phyloP scores from a whole-genome alignment of 2,329 filamentous ascomycete genomes.

The Ophiobolus disseminans region DNA sequence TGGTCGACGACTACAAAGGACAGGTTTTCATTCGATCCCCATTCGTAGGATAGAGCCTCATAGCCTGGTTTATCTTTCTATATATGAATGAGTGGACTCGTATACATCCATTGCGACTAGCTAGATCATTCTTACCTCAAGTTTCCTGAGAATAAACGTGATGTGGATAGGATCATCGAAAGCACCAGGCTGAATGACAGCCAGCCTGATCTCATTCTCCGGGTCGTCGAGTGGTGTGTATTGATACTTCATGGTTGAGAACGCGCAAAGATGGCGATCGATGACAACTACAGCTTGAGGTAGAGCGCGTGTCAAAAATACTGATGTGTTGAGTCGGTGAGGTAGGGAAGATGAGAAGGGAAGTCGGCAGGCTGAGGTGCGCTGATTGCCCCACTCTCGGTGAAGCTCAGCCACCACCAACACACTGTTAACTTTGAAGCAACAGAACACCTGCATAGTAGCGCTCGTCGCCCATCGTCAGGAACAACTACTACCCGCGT shows the following conservation, averaged over 20 bases:
- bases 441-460: too few relatives aligned
- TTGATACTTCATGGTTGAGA: neutral
- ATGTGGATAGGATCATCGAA: conserved; percentile 7
- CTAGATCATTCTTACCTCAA: neutral
- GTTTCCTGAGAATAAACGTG: neutral
- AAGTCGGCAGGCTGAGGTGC: too few relatives aligned
- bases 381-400: too few relatives aligned
- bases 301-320: neutral
- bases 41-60: conserved; percentile 14
- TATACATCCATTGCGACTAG: neutral
- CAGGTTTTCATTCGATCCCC: conserved; percentile 5
- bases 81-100: neutral
- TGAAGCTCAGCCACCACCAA: too few relatives aligned
- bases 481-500: too few relatives aligned
- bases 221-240: conserved; percentile 4
- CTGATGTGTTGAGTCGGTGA: too few relatives aligned
- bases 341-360: too few relatives aligned
- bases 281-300: neutral
- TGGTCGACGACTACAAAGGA: neutral
- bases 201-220: conserved; percentile 1
- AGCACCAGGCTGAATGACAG: conserved; percentile 4
- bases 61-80: neutral
- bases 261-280: too few relatives aligned
- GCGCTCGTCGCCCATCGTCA: too few relatives aligned
- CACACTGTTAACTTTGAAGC: too few relatives aligned